These are phyloP conservation scores for Lineolata rhizophorae DNA, from an alignment of 495 filamentous ascomycete species.

Conservation along the genomic window DNA sequence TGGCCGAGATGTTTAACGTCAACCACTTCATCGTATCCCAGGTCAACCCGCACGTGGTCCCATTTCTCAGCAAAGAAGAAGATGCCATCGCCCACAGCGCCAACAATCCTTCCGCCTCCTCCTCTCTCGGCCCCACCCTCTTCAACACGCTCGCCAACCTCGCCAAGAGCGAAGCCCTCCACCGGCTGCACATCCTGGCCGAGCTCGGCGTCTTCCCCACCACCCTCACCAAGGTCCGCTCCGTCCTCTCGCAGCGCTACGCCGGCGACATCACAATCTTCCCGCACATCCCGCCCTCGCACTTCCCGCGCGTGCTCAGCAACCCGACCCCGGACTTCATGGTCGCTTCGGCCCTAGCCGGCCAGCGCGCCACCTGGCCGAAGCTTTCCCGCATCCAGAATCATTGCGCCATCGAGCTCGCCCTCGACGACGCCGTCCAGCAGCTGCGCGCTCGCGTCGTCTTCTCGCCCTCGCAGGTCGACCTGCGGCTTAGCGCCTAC, in stretches of 20 bases:
- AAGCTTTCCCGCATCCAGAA: conserved; percentile 64
- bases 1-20: conserved; percentile 94
- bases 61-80: conserved; percentile 60
- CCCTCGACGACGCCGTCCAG: conserved; percentile 65
- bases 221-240: conserved; percentile 52
- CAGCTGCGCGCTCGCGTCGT: conserved; percentile 52
- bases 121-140: conserved; percentile 17
- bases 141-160: conserved; percentile 45
- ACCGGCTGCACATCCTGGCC: conserved; percentile 59
- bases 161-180: conserved; percentile 59
- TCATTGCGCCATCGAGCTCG: conserved; percentile 67
- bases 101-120: conserved; percentile 20
- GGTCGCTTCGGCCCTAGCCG: conserved; percentile 46
- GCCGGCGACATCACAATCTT: conserved; percentile 92
- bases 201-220: conserved; percentile 74
- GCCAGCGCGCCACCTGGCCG: conserved; percentile 81
- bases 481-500: no score
- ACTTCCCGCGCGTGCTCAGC: conserved; percentile 54
- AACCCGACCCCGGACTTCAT: conserved; percentile 91
- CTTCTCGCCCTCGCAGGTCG: conserved; percentile 52
- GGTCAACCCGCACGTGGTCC: conserved; percentile 83
- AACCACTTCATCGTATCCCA: conserved; percentile 97
- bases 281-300: conserved; percentile 49
- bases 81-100: conserved; percentile 23
- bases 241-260: conserved; percentile 73